phyloP scores from a whole-genome alignment of 768 basidiomycete species.

The Mycena floridula region DNA sequence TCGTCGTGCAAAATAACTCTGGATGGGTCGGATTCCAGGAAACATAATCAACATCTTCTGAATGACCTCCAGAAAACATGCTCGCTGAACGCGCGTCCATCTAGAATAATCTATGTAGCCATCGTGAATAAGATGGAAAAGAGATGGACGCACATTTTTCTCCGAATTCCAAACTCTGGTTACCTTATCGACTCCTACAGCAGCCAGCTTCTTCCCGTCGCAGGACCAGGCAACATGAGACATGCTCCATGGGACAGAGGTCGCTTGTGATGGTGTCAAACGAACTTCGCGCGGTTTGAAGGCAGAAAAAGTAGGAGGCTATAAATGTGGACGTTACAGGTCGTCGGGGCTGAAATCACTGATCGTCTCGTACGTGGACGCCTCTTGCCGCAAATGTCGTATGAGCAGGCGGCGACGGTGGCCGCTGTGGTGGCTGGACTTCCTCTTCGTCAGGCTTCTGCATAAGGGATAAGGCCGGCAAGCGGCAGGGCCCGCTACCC shows the following conservation, averaged over 20 bases:
- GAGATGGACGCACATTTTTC: conserved; percentile 50
- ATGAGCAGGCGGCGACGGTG: conserved; percentile 67
- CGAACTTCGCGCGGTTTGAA: conserved; percentile 75
- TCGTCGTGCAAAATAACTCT: conserved; percentile 75
- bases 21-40: conserved; percentile 86
- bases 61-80: conserved; percentile 63
- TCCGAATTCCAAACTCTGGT: conserved; percentile 76
- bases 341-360: conserved; percentile 5
- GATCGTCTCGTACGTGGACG: conserved; percentile 56
- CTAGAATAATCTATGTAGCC: conserved; percentile 27
- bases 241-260: conserved; percentile 39
- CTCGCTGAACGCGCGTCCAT: conserved; percentile 66
- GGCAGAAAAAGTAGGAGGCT: conserved; percentile 77
- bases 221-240: conserved; percentile 81
- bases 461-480: too few species aligned
- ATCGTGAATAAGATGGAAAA: background rate
- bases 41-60: conserved; percentile 75
- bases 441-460: too few species aligned
- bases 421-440: conserved; percentile 47
- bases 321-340: conserved; percentile 14
- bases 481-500: too few species aligned
- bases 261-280: conserved; percentile 52
- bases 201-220: conserved; percentile 75
- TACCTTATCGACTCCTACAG: conserved; percentile 77
- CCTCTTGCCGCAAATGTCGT: conserved; percentile 66